phyloP scores from a whole-genome alignment of 257 asterid species.

The Solanum chmielewskii region DNA sequence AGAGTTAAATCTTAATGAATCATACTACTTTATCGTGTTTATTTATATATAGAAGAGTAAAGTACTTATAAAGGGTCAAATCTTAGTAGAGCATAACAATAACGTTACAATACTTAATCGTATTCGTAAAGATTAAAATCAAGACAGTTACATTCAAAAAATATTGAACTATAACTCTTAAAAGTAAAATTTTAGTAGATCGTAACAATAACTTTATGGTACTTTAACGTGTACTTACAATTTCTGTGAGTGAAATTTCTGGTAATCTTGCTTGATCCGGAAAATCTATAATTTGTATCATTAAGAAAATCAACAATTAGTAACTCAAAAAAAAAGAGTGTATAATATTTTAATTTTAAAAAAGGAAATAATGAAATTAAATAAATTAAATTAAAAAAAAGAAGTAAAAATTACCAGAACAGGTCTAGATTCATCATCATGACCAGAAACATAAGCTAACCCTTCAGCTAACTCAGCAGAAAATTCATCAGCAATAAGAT shows the following conservation, averaged over 20 bases:
- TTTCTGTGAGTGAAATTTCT: slow-evolving; percentile 73
- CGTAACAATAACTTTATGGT: background rate
- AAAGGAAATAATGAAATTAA: background rate
- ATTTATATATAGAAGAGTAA: background rate
- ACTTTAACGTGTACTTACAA: slow-evolving; percentile 28
- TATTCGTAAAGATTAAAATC: background rate
- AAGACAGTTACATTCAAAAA: background rate
- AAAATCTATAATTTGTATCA: slow-evolving; percentile 40
- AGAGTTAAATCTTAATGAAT: background rate
- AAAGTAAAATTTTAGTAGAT: background rate
- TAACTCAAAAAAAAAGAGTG: background rate
- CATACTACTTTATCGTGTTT: background rate
- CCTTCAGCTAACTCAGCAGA: slow-evolving; percentile 95
- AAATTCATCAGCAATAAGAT: slow-evolving; percentile 89
- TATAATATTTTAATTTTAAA: background rate
- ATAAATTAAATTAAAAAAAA: background rate
- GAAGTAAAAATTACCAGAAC: slow-evolving; percentile 44
- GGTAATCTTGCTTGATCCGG: slow-evolving; percentile 90
- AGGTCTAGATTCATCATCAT: slow-evolving; percentile 80
- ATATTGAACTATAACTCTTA: background rate
- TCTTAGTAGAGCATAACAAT: background rate
- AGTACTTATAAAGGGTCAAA: slow-evolving; percentile 21
- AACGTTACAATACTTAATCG: background rate
- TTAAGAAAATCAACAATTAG: background rate
- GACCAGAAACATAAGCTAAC: slow-evolving; percentile 88